A percentile compares a stretch with the other conserved stretches of the same genome.
Evolutionary conservation across 352 stramenopile genomes (phyloP).

Genomic region (Globisporangium canariense): DNA sequence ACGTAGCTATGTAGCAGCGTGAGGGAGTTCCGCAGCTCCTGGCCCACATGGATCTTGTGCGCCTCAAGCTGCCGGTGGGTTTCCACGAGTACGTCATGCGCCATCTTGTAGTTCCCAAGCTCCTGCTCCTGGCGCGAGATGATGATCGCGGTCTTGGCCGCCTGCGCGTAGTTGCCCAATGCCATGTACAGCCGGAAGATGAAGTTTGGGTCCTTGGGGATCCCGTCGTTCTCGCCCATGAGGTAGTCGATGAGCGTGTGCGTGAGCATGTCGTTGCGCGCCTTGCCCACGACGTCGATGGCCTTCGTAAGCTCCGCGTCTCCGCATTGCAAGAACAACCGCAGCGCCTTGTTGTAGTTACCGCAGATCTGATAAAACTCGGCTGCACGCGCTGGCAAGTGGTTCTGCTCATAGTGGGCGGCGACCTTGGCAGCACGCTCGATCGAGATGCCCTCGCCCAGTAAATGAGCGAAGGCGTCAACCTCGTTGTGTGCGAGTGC

Average conservation of each 20-base stretch:
- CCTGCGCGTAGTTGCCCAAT: conserved; percentile 92
- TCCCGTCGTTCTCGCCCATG: conserved; percentile 93
- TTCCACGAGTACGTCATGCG: conserved; percentile 90
- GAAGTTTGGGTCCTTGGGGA: conserved; percentile 93
- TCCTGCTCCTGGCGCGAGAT: conserved; percentile 93
- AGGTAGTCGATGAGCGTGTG: conserved; percentile 94
- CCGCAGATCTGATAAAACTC: conserved; percentile 89
- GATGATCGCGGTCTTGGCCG: conserved; percentile 92
- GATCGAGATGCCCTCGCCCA: conserved; percentile 82
- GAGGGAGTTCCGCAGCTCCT: conserved; percentile 83
- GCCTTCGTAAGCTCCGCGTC: conserved; percentile 84
- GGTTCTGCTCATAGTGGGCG: conserved; percentile 86
- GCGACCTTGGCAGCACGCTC: conserved; percentile 88
- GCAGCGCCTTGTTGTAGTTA: conserved; percentile 90
- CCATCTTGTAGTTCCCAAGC: conserved; percentile 91
- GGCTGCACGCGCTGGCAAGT: conserved; percentile 73
- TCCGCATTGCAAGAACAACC: conserved; percentile 87
- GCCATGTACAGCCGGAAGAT: conserved; percentile 95
- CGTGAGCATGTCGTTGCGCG: conserved; percentile 92
- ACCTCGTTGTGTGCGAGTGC: conserved; percentile 88
- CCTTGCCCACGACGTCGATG: conserved; percentile 92
- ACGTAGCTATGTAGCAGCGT: conserved; percentile 93
- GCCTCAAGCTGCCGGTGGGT: conserved; percentile 83
- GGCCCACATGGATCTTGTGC: conserved; percentile 86
- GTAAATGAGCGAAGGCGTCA: conserved; percentile 76